Conservation (phyloP, 139 green algal genomes). For the Chlorella sorokiniana region DNA sequence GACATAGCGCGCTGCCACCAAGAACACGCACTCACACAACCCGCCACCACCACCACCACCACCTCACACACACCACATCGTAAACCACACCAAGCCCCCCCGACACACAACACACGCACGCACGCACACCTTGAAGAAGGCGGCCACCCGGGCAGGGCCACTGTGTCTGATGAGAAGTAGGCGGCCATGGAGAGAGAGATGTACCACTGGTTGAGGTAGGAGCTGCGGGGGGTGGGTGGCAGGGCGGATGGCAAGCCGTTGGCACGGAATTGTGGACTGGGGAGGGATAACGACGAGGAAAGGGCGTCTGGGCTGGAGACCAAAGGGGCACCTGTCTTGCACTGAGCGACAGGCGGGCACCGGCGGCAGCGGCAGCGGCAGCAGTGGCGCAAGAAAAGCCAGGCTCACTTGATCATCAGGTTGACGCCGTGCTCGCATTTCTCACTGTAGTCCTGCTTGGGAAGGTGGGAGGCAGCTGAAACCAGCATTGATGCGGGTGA, state of each 20-base stretch:
- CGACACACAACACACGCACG: background rate
- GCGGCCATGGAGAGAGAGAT: slow-evolving; percentile 16
- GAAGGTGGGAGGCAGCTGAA: background rate
- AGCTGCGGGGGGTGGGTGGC: background rate
- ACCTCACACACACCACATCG: background rate
- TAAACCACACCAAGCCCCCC: background rate
- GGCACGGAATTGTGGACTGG: too few species aligned
- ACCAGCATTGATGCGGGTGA: too few species aligned
- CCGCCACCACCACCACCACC: too few species aligned
- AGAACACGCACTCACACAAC: too few species aligned
- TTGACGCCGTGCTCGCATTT: slow-evolving; percentile 17
- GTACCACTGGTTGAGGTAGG: slow-evolving; percentile 1
- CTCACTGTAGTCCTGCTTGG: slow-evolving; percentile 4
- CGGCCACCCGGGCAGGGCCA: slow-evolving; percentile 17
- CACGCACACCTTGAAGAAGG: background rate
- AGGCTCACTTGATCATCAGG: slow-evolving; percentile 16
- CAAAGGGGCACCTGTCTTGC: background rate
- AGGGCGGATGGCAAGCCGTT: background rate
- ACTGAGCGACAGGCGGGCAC: too few species aligned
- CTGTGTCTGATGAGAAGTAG: slow-evolving; percentile 20
- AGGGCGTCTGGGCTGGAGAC: background rate
- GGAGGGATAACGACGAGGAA: too few species aligned
- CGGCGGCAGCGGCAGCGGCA: too few species aligned
- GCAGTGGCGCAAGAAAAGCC: background rate
- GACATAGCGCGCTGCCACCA: too few species aligned